phyloP scores from a whole-genome alignment of 805 yeast species.

The Aciculoconidium aculeatum region DNA sequence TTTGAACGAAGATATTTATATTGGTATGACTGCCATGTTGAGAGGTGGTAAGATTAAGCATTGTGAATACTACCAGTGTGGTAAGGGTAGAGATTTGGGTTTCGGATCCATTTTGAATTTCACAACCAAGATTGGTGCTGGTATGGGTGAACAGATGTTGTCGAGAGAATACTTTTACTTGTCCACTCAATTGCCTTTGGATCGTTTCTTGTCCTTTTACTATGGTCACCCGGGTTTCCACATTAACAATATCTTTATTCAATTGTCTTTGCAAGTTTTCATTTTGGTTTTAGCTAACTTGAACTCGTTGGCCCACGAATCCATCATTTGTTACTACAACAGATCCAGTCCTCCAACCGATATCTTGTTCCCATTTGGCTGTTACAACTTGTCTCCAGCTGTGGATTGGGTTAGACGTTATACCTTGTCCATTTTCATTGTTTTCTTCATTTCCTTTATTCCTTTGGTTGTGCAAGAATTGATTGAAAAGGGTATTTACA shows the following conservation, averaged over 20 bases:
- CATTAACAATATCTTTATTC: slow-evolving; percentile 73
- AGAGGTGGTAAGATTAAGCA: slow-evolving; percentile 88
- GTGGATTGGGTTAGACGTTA: slow-evolving; percentile 80
- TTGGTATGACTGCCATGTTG: slow-evolving; percentile 77
- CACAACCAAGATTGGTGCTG: slow-evolving; percentile 86
- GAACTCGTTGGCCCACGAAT: slow-evolving; percentile 67
- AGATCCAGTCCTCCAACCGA: slow-evolving; percentile 63
- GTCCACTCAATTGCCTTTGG: slow-evolving; percentile 76
- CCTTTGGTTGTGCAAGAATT: slow-evolving; percentile 77
- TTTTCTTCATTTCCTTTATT: slow-evolving; percentile 72
- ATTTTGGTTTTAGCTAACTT: slow-evolving; percentile 65
- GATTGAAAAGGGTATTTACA: slow-evolving; percentile 78
- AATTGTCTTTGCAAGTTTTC: slow-evolving; percentile 67
- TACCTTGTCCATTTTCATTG: slow-evolving; percentile 74
- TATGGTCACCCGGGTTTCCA: slow-evolving; percentile 88
- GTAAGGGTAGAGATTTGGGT: slow-evolving; percentile 87
- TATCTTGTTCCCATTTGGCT: slow-evolving; percentile 58
- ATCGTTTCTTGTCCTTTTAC: slow-evolving; percentile 75
- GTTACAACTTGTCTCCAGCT: slow-evolving; percentile 69
- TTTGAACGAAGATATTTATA: slow-evolving; percentile 82
- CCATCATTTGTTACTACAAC: slow-evolving; percentile 63
- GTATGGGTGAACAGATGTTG: slow-evolving; percentile 88
- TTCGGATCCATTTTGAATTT: slow-evolving; percentile 81
- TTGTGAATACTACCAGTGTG: slow-evolving; percentile 85
- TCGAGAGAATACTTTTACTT: slow-evolving; percentile 78